Percentiles rank a stretch among this genome's conserved stretches.
These are phyloP conservation scores for Diplotaxis tenuifolia DNA, from an alignment of 345 rosid genomes.

Conservation along the genomic window DNA sequence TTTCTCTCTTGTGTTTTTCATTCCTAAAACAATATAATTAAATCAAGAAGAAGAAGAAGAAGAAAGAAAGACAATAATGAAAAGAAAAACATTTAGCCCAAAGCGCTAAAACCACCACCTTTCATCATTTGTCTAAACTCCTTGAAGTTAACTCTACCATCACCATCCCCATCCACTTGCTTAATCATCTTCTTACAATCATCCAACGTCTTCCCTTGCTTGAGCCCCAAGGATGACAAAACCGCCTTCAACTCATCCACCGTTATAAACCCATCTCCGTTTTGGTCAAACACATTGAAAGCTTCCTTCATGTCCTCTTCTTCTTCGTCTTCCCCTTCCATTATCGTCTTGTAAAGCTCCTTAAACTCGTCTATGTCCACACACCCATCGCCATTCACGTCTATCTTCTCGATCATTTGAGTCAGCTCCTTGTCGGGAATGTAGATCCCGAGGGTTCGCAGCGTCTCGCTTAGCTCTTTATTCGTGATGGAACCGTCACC, in stretches of 20 bases:
- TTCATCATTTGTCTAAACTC: constrained; percentile 67
- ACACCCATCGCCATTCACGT: constrained; percentile 51
- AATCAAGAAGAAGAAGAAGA: neutral
- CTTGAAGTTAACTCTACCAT: constrained; percentile 64
- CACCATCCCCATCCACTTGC: constrained; percentile 84
- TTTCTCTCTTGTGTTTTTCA: neutral
- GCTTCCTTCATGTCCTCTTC: constrained; percentile 83
- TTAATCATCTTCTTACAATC: constrained; percentile 79
- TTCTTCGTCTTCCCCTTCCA: constrained; percentile 56
- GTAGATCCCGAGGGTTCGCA: constrained; percentile 64
- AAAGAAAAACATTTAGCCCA: constrained; percentile 23
- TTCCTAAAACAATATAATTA: constrained; percentile 4
- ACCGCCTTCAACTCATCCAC: constrained; percentile 75
- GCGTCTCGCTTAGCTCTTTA: constrained; percentile 61
- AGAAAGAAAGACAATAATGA: neutral
- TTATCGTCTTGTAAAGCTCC: constrained; percentile 51
- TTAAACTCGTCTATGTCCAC: constrained; percentile 78
- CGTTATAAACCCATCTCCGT: constrained; percentile 83
- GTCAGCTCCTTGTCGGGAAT: constrained; percentile 58
- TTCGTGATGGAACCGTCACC: constrained; percentile 71
- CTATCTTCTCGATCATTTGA: constrained; percentile 54
- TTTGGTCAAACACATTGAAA: constrained; percentile 78
- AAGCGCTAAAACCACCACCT: constrained; percentile 42
- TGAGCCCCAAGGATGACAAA: constrained; percentile 65
- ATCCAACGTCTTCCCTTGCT: constrained; percentile 65